Evolutionary conservation across 2,329 filamentous ascomycete genomes (phyloP), one percentile per base, ranked within the genome.

Genomic region (Fusarium sterilihyphosum): DNA sequence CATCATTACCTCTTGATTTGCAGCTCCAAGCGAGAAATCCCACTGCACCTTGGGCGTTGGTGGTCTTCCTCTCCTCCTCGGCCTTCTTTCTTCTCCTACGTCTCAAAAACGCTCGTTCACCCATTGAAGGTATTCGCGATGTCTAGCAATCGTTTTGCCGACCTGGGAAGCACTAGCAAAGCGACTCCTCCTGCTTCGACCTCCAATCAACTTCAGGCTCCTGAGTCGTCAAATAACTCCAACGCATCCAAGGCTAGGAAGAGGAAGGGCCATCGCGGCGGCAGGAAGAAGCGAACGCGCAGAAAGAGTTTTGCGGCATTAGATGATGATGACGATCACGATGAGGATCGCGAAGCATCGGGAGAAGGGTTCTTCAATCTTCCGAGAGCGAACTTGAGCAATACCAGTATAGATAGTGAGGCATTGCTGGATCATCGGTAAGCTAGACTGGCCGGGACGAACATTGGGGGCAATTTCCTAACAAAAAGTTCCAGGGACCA

Each of bases 371-470:
- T 90, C 80, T 89, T 89, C 79, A 81, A 85, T 74, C 80, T 87
- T 67, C 82, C 85, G 59, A 80, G 85, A 13, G 83, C 85, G 50
- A 94, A 93, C 80, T 80, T 92, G 73, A 98, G 96, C 84, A 92
- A 89, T 77, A 95, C 93, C 2, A 98, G 96, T 82, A 85, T 98
- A 73, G 96, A 98, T 76, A 98, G 95, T 81, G 92, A 97, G 80
- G 92, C 90, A 13, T 85, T 98, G 75, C 85, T 98, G 24, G 96
- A 98, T 83, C 96, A 98, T 82, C 90, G 94, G 91, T 93, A 84
- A 71, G 84, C 73, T 54, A 17, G 22, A 12, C 40, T 47, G 10
- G 11, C n/a, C 31, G 26, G 20, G 46, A 14, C 47, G 37, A n/a
- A 33, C 29, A 35, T 14, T 33, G 33, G 50, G 24, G 47, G 40